A percentile compares a stretch with the other conserved stretches of the same genome.
phyloP scores from a whole-genome alignment of 305 asterid genomes.

The Vinca major region DNA sequence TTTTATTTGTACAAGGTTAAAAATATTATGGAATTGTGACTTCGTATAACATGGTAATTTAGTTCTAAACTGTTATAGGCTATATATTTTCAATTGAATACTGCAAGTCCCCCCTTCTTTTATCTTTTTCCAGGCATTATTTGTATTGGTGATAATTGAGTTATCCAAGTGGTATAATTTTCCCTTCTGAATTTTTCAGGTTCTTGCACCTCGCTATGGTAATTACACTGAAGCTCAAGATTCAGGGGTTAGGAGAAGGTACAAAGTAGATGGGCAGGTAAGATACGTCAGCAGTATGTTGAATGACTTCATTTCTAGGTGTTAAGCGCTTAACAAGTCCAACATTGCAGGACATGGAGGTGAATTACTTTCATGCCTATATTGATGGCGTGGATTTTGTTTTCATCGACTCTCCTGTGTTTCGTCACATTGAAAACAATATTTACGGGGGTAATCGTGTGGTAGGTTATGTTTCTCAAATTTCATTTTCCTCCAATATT shows the following conservation, averaged over 20 bases:
- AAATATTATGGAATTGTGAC: not conserved
- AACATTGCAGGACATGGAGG: slow-evolving; percentile 74
- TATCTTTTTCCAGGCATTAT: not conserved
- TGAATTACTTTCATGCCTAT: slow-evolving; percentile 68
- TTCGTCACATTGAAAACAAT: slow-evolving; percentile 46
- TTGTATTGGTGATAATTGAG: not conserved
- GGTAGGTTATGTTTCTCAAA: slow-evolving; percentile 28
- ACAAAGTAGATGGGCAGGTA: slow-evolving; percentile 84
- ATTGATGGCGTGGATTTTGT: slow-evolving; percentile 95
- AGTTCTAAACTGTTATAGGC: not conserved
- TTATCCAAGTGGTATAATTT: not conserved
- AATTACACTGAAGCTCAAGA: slow-evolving; percentile 65
- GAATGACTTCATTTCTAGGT: slow-evolving; percentile 2
- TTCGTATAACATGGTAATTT: not conserved
- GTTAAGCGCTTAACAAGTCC: slow-evolving; percentile 18
- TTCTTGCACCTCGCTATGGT: slow-evolving; percentile 72
- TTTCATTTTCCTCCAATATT: not conserved
- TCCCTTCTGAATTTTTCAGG: slow-evolving; percentile 36
- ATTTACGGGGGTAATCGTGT: slow-evolving; percentile 73
- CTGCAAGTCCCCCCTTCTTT: not conserved
- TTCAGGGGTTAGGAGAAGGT: slow-evolving; percentile 60
- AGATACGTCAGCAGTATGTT: not conserved
- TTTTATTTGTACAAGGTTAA: not conserved
- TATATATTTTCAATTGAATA: not conserved
- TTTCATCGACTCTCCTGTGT: slow-evolving; percentile 58